Conservation (phyloP, 2,329 filamentous ascomycete genomes). For the Beauveria asiatica region DNA sequence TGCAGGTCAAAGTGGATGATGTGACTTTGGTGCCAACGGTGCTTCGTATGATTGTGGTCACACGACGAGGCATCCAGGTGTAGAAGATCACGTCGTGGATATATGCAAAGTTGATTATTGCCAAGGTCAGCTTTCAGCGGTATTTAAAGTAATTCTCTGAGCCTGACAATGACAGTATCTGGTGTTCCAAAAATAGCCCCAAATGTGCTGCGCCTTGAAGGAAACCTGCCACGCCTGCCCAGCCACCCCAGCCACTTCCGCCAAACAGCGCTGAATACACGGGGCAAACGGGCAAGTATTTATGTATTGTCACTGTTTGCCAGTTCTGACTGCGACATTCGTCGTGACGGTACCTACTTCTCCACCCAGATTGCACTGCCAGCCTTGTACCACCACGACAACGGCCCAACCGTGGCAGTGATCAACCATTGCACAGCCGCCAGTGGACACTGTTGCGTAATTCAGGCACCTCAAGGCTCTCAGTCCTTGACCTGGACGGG, state of each 20-base stretch:
- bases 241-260: background rate
- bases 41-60: background rate
- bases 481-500: background rate
- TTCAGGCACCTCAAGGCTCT: background rate
- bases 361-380: background rate
- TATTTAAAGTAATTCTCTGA: too few species aligned
- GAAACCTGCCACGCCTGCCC: background rate
- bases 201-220: background rate
- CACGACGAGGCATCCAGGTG: background rate
- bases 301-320: background rate
- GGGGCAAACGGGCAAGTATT: background rate
- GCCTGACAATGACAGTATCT: background rate
- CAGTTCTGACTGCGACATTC: background rate
- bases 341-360: background rate
- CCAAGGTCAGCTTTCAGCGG: background rate
- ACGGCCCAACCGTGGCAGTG: background rate
- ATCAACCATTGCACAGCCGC: constrained; percentile 3
- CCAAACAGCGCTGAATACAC: background rate
- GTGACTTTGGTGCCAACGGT: background rate
- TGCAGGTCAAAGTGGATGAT: background rate
- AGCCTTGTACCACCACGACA: background rate
- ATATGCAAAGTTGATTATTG: background rate
- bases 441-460: constrained; percentile 3
- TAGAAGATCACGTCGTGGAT: background rate
- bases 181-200: background rate